These are phyloP conservation scores for Fusarium sp. DNA, from an alignment of 2,329 filamentous ascomycete genomes.

Conservation along the genomic window DNA sequence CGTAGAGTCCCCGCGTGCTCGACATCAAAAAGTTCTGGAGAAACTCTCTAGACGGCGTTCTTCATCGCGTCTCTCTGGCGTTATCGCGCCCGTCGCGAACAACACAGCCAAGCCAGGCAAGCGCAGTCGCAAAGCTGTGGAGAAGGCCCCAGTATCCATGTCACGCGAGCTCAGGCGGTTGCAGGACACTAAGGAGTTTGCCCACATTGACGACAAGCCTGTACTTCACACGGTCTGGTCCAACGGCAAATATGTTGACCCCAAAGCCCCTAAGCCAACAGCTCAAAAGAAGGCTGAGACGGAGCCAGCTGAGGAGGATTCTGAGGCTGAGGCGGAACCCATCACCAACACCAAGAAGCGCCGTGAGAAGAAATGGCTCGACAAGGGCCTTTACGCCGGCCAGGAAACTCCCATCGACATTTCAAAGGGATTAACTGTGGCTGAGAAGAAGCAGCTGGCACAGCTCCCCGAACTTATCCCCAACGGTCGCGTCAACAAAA, in stretches of 20 bases:
- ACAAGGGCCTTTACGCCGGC: constrained; percentile 89
- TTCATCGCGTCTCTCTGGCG: constrained; percentile 58
- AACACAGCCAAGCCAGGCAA: constrained; percentile 73
- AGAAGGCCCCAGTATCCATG: constrained; percentile 64
- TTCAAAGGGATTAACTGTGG: constrained; percentile 63
- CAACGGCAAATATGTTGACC: constrained; percentile 74
- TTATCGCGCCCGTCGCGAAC: constrained; percentile 58
- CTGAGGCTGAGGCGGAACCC: constrained; percentile 56
- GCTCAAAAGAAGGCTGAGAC: constrained; percentile 55
- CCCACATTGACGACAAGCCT: constrained; percentile 71
- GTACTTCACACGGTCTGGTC: constrained; percentile 74
- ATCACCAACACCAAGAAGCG: constrained; percentile 58
- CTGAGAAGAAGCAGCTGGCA: constrained; percentile 68
- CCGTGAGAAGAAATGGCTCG: constrained; percentile 81
- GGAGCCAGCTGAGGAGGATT: constrained; percentile 45
- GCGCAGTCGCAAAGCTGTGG: constrained; percentile 69
- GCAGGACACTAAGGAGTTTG: constrained; percentile 75
- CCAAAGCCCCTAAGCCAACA: constrained; percentile 59
- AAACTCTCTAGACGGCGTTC: constrained; percentile 55
- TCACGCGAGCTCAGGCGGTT: constrained; percentile 73
- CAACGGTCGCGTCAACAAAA: constrained; percentile 66
- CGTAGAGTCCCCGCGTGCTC: constrained; percentile 54
- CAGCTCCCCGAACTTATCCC: constrained; percentile 64
- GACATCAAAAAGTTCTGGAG: constrained; percentile 51
- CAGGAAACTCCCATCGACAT: constrained; percentile 73